A percentile compares a stretch with the other conserved stretches of the same genome.
Conservation (phyloP, 345 rosid species). For the Physaria fendleri region DNA sequence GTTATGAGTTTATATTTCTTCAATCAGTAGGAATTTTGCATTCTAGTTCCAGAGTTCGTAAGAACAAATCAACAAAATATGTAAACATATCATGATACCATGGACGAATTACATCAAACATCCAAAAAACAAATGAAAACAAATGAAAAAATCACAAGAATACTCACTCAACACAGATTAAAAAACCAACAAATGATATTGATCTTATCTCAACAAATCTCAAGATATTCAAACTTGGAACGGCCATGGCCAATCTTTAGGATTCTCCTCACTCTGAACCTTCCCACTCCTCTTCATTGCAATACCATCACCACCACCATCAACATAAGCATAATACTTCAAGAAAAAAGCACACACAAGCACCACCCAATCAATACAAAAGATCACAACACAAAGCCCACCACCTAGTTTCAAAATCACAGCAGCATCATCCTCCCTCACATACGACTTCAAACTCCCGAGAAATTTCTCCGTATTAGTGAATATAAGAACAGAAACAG, state of each 20-base stretch:
- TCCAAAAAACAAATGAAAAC: not conserved
- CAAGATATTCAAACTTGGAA: slow-evolving; percentile 54
- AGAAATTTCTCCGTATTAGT: slow-evolving; percentile 58
- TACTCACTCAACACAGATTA: slow-evolving; percentile 3
- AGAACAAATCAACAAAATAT: too few species aligned
- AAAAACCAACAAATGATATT: slow-evolving; percentile 21
- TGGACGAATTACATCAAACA: slow-evolving; percentile 1
- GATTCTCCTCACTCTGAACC: slow-evolving; percentile 69
- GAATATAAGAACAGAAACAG: slow-evolving; percentile 70
- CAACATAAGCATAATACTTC: slow-evolving; percentile 63
- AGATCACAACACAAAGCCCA: slow-evolving; percentile 61
- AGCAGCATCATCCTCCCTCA: slow-evolving; percentile 78
- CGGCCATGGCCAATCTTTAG: slow-evolving; percentile 93
- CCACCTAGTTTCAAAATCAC: slow-evolving; percentile 77
- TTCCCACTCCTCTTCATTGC: slow-evolving; percentile 45
- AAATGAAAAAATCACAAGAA: slow-evolving; percentile 22
- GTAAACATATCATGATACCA: too few species aligned
- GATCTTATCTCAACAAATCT: not conserved
- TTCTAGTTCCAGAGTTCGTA: not conserved
- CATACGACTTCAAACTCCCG: slow-evolving; percentile 63
- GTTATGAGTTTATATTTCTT: not conserved
- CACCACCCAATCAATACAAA: slow-evolving; percentile 83
- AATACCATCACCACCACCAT: slow-evolving; percentile 38
- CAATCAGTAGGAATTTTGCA: not conserved
- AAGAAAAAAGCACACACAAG: slow-evolving; percentile 83